A percentile compares a stretch with the other conserved stretches of the same genome.
Conservation (phyloP, 1,139 yeast genomes). For the Tardiomyces depauwii region DNA sequence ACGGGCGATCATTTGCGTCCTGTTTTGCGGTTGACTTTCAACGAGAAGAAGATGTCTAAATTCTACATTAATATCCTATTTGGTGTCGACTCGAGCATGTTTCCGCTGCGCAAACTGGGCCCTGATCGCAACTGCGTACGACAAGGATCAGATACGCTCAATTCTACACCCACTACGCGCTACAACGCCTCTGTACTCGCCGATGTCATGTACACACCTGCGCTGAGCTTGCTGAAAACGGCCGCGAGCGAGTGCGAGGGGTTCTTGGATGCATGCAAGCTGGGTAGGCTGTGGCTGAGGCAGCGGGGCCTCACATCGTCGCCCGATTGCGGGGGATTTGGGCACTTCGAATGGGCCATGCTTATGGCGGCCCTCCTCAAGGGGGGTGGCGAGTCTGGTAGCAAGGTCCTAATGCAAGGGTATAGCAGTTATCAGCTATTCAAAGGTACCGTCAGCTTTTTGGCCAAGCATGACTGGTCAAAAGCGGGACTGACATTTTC, state of each 20-base stretch:
- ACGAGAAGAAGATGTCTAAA: slow-evolving; percentile 24
- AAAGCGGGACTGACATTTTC: slow-evolving; percentile 19
- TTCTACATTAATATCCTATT: slow-evolving; percentile 61
- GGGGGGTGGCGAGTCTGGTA: slow-evolving; percentile 75
- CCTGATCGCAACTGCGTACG: slow-evolving; percentile 61
- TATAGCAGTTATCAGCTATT: slow-evolving; percentile 88
- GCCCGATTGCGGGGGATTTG: slow-evolving; percentile 59
- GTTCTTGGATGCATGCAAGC: slow-evolving; percentile 78
- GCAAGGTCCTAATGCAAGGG: slow-evolving; percentile 69
- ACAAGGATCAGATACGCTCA: slow-evolving; percentile 36
- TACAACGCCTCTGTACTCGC: slow-evolving; percentile 75
- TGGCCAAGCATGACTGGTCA: slow-evolving; percentile 66
- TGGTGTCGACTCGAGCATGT: slow-evolving; percentile 59
- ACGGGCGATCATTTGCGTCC: slow-evolving; percentile 27
- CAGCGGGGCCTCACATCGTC: slow-evolving; percentile 71
- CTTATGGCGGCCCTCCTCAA: slow-evolving; percentile 70
- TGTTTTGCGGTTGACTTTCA: slow-evolving; percentile 18
- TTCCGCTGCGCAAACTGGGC: slow-evolving; percentile 63
- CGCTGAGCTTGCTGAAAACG: slow-evolving; percentile 64
- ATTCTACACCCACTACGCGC: slow-evolving; percentile 55
- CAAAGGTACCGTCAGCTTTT: slow-evolving; percentile 71
- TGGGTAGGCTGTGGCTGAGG: slow-evolving; percentile 82
- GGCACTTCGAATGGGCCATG: slow-evolving; percentile 80
- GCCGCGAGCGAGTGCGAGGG: slow-evolving; percentile 67
- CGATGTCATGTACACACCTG: slow-evolving; percentile 55